Evolutionary conservation across 2,329 filamentous ascomycete species (phyloP).

Genomic region (Canariomyces notabilis): DNA sequence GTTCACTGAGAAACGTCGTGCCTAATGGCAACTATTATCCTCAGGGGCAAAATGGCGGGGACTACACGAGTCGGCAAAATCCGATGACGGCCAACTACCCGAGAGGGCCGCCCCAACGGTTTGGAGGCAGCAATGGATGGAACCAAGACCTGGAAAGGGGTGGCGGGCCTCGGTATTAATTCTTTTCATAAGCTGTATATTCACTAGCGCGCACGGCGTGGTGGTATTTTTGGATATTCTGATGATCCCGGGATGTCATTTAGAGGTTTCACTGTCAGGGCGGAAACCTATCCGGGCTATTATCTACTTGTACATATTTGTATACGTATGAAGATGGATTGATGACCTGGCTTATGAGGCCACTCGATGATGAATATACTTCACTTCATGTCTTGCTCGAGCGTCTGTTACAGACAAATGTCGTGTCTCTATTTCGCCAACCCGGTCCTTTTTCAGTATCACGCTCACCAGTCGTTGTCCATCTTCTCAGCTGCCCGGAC

Average conservation of each 20-base stretch:
- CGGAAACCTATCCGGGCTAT: background rate
- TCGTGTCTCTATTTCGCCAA: no score
- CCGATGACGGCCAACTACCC: slow-evolving; percentile 9
- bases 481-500: no score
- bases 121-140: slow-evolving; percentile 22
- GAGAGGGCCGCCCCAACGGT: slow-evolving; percentile 9
- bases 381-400: no score
- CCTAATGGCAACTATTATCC: slow-evolving; percentile 7
- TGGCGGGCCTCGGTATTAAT: slow-evolving; percentile 18
- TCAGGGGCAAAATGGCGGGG: slow-evolving; percentile 1
- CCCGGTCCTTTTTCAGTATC: no score
- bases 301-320: background rate
- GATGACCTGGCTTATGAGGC: background rate
- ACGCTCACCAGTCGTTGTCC: no score
- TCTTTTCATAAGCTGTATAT: background rate
- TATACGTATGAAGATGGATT: background rate
- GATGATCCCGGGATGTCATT: background rate
- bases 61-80: slow-evolving; percentile 9
- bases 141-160: slow-evolving; percentile 24
- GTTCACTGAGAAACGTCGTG: slow-evolving; percentile 16
- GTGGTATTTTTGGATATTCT: background rate
- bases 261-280: background rate
- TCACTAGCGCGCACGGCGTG: no score
- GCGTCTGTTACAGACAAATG: no score
- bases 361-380: background rate